Evolutionary conservation across 768 basidiomycete species (phyloP).

Genomic region (Lanmaoa pseudosensibilis): DNA sequence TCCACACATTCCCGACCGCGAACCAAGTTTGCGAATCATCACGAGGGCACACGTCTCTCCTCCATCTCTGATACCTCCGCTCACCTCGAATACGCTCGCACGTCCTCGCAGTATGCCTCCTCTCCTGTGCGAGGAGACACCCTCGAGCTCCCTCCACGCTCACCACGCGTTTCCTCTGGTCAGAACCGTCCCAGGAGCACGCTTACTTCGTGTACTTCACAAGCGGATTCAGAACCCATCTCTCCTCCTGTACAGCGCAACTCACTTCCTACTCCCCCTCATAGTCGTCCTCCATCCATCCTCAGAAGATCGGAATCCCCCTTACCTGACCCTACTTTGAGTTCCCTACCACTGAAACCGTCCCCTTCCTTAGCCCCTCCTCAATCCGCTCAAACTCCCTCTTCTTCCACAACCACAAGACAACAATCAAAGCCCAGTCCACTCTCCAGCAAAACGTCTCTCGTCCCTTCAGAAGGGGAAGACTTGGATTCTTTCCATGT

Average conservation of each 20-base stretch:
- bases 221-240: slow-evolving; percentile 14
- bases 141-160: slow-evolving; percentile 28
- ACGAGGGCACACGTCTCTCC: slow-evolving; percentile 24
- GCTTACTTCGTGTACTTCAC: slow-evolving; percentile 31
- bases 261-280: slow-evolving; percentile 29
- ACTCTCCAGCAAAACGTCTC: slow-evolving; percentile 55
- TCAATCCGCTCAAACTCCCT: slow-evolving; percentile 40
- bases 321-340: slow-evolving; percentile 18
- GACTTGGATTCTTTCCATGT: slow-evolving; percentile 83
- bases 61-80: slow-evolving; percentile 28
- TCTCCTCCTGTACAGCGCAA: slow-evolving; percentile 17
- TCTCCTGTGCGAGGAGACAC: slow-evolving; percentile 14
- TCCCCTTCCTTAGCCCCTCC: slow-evolving; percentile 25
- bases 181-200: slow-evolving; percentile 25
- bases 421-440: slow-evolving; percentile 33
- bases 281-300: slow-evolving; percentile 30
- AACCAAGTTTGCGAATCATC: slow-evolving; percentile 22
- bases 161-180: slow-evolving; percentile 21
- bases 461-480: slow-evolving; percentile 75
- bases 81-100: slow-evolving; percentile 18
- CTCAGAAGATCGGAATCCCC: slow-evolving; percentile 28
- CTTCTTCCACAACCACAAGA: slow-evolving; percentile 25
- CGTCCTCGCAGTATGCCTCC: slow-evolving; percentile 21
- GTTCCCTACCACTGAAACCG: slow-evolving; percentile 18
- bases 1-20: slow-evolving; percentile 26